Base-by-base conservation (phyloP, 2,329 filamentous ascomycete genomes). In the Zymoseptoria ardabiliae region DNA sequence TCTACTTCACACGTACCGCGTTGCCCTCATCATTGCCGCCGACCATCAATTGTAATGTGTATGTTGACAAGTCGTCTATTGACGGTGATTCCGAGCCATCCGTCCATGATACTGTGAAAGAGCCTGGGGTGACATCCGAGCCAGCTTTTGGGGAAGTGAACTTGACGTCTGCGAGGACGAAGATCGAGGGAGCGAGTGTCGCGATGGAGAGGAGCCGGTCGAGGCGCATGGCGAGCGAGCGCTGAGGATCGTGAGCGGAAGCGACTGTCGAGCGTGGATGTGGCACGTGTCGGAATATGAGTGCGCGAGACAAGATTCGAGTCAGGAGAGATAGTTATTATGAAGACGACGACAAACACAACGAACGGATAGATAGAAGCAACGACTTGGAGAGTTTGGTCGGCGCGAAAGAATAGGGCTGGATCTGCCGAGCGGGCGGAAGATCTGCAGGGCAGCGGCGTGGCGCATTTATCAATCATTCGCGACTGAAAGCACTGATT, bases 41-140 rank as follows among this genome's bases (percentile, higher is more conserved):
- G 6, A 82, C 81, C 67, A 82, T 83, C 21, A 89, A 74, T 64
- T 81, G 82, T 53, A 89, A 71, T 61, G 82, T 75, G 70, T 85
- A 89, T 19, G 77, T 76, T 2, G 74, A 70, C 50, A 86, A 74
- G 58, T 81, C 76, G 7, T 78, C 68, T 41, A 85, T 69, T 2
- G 73, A 68, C 2, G 84, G 82, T 50, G 76, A 71, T 20, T 73
- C 73, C 49, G 80, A 80, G 25, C 78, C 79, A 19, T 86, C 83
- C 59, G 77, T 75, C 84, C 84, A 87, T 64, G 77, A 74, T 19
- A 85, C 75, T 3, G 76, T 77, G 53, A 88, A 75, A 56, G 77
- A 74, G 52, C 80, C 82, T 17, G 76, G 79, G 53, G 77, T 71
- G 21, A 84, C 64, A 13, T 75, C 75, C 19, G 77, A 75, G 53